Base-by-base conservation (phyloP, 2,329 filamentous ascomycete genomes). In the Pestalotiopsis sp. region DNA sequence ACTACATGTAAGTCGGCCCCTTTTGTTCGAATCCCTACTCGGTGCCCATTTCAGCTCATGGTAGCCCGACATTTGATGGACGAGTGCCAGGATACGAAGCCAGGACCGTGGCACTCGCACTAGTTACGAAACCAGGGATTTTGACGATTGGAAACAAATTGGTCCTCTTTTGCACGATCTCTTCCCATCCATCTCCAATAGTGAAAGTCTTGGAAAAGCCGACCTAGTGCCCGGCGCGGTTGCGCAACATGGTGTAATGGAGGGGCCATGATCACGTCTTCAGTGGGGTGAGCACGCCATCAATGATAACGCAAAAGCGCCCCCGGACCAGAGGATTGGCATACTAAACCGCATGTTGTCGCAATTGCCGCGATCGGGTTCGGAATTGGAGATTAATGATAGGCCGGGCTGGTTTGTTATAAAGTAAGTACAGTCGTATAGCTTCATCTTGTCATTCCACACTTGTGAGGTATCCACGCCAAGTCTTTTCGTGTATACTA, bases 221-320 rank as follows among this genome's bases (percentile, higher is more conserved):
- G 57, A 13, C 13, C 57, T 27, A 14, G 57, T 27, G 23, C 17
- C 36, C 7, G 31, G 27, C 31, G 23, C 23, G 57, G 58, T 60
- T 14, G 64, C 64, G 45, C 41, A 59, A 49, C 36, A 52, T 66
- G 65, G 31, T 59, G 66, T 39, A 63, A 67, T 63, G 52, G 66
- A 63, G 57, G 66, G 57, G 66, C n/a, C 36, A n/a, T 5, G 52
- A 67, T 67, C 58, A 31, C 66, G 66, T 67, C 58, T 58, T 67
- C 66, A 67, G 58, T 58, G 58, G 58, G 25, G 58, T 39, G 59
- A 67, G 62, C 27, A 63, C 57, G 66, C 31, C 41, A 67, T 67
- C 23, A 12, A n/a, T 20, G 66, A 67, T 63, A 67, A 63, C 27
- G 57, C 66, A 45, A 14, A 36, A 23, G 20, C 20, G 36, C 36